Conservation (phyloP, 1,139 yeast genomes). For the Protomyces inouyei region DNA sequence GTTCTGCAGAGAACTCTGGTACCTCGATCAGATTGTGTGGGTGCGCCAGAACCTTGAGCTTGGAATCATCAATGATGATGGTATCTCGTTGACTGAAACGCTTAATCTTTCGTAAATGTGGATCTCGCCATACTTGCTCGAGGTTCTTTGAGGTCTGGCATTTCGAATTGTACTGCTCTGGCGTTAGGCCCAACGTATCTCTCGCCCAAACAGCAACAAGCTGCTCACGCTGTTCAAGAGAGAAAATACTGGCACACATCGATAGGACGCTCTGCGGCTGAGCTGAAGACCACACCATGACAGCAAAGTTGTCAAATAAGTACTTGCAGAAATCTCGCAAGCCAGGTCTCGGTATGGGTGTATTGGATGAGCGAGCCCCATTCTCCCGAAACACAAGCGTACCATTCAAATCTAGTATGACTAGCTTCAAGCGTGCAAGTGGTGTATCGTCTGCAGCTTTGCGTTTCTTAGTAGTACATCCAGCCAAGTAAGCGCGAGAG, state of each 20-base stretch:
- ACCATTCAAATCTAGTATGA: constrained; percentile 24
- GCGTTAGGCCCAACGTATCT: constrained; percentile 20
- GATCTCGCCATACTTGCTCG: constrained; percentile 9
- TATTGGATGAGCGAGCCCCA: background rate
- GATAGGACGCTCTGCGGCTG: constrained; percentile 1
- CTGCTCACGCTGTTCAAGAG: constrained; percentile 4
- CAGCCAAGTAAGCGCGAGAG: background rate
- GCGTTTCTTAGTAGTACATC: background rate
- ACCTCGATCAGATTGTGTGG: constrained; percentile 22
- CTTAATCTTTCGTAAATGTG: background rate
- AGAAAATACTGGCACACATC: constrained; percentile 18
- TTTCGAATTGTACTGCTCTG: constrained; percentile 2
- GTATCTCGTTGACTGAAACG: constrained; percentile 14
- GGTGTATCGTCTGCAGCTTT: background rate
- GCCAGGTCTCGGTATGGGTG: constrained; percentile 9
- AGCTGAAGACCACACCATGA: constrained; percentile 28
- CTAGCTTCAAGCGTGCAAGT: constrained; percentile 1
- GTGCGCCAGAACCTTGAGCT: constrained; percentile 16
- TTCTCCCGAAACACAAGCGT: constrained; percentile 17
- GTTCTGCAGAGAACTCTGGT: constrained; percentile 10
- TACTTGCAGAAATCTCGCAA: constrained; percentile 8
- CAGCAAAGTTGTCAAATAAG: constrained; percentile 17
- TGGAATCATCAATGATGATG: constrained; percentile 19
- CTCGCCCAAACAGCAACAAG: constrained; percentile 26
- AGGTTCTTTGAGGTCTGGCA: constrained; percentile 21